Evolutionary conservation across 371 early-diverging fungal species (phyloP).

Genomic region (Rhizopus arrhizus): DNA sequence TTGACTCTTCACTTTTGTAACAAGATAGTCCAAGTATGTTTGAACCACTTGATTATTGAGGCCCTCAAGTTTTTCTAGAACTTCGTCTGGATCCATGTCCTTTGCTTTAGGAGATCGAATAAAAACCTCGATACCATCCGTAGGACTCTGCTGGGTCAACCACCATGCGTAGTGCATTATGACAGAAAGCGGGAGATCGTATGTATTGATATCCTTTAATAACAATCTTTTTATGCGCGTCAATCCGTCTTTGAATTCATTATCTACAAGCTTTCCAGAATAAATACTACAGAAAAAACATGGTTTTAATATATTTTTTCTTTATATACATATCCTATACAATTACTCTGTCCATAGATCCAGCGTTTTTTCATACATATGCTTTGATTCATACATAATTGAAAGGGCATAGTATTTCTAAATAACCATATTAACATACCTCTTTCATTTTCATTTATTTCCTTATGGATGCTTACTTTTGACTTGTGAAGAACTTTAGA

Average conservation of each 20-base stretch:
- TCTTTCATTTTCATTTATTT: neutral
- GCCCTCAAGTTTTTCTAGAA: conserved; percentile 48
- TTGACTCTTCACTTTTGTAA: conserved; percentile 53
- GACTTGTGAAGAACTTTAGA: conserved; percentile 42
- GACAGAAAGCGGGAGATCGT: conserved; percentile 37
- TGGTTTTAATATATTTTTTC: neutral
- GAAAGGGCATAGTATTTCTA: conserved; percentile 68
- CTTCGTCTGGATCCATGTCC: conserved; percentile 56
- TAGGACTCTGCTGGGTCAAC: conserved; percentile 55
- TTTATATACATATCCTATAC: too few relatives aligned
- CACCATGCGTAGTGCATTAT: conserved; percentile 66
- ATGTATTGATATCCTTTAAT: conserved; percentile 27
- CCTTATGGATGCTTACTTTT: conserved; percentile 38
- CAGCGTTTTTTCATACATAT: conserved; percentile 55
- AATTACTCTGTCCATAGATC: conserved; percentile 71
- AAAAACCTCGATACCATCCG: conserved; percentile 54
- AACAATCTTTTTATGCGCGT: conserved; percentile 53
- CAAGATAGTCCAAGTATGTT: conserved; percentile 63
- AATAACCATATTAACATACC: neutral
- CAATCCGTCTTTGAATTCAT: conserved; percentile 57
- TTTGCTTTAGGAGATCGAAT: conserved; percentile 51
- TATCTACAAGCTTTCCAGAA: conserved; percentile 53
- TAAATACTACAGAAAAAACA: conserved; percentile 45
- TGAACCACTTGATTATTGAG: conserved; percentile 47
- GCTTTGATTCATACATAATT: conserved; percentile 61